Evolutionary conservation across 1,284 basidiomycete genomes (phyloP), one percentile per base, ranked within the genome.

Genomic region (Pseudozyma sp.): DNA sequence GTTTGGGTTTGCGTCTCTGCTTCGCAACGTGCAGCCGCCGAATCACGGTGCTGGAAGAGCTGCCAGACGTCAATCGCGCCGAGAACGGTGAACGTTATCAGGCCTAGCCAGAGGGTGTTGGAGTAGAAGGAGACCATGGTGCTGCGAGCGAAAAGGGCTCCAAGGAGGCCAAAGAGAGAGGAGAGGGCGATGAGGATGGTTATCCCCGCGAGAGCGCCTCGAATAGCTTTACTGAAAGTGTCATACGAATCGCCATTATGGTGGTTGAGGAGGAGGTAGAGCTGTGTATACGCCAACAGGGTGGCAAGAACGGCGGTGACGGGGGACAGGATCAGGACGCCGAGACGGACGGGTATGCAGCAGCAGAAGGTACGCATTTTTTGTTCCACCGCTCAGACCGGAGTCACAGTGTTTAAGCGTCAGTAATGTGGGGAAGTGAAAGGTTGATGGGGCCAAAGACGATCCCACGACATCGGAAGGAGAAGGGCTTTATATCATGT

Each of bases 321-420:
- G 1, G 67, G 60, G 0, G 60, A 45, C 5, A 70, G 60, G n/a
- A 70, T 36, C 35, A 63, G 38, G 12, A 70, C 67, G 16, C 67
- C 67, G 2, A 70, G 60, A 11, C 67, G 55, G 0, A 59, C 60
- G 1, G 67, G 67, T n/a, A 70, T 64, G 36, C 67, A 70, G 36
- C 67, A 70, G 52, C 67, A 70, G 49, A 70, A 70, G 2, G 67
- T 70, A 6, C 50, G 47, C 67, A 70, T 70, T 5, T 14, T 56
- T 18, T 6, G 45, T 9, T 25, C 12, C 18, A 25, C 7, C 10
- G 9, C 14, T 21, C 19, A 31, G 25, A 31, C 25, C 25, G 3
- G 6, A 31, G 34, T 25, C 16, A 44, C 3, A 18, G 43, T 44
- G 43, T n/a, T 18, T 9, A 44, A 18, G 43, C 14, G n/a, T 44